A percentile compares a stretch with the other conserved stretches of the same genome.
Conservation (phyloP, 2,329 filamentous ascomycete species). For the Aspergillus sp. region DNA sequence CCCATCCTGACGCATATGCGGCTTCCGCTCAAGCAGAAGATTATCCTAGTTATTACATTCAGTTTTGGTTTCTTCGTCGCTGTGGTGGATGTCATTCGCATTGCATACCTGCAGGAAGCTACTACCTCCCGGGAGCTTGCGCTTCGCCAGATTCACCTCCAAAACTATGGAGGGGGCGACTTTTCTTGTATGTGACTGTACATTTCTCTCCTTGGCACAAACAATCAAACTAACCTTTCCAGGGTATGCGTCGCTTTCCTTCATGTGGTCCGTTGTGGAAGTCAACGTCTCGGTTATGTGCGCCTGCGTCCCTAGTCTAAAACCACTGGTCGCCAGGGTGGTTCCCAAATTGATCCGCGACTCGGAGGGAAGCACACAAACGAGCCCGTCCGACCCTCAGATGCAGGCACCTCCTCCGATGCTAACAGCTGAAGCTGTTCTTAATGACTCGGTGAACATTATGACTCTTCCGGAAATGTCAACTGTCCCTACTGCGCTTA, state of each 20-base stretch:
- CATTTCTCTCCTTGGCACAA: background rate
- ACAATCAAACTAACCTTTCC: constrained; percentile 24
- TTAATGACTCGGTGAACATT: background rate
- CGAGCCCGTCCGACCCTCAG: constrained; percentile 11
- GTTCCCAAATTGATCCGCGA: constrained; percentile 58
- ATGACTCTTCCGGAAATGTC: constrained; percentile 53
- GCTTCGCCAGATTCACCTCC: constrained; percentile 27
- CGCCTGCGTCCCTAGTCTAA: constrained; percentile 87
- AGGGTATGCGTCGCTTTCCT: constrained; percentile 77
- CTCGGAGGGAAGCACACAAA: constrained; percentile 28
- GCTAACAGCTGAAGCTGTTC: constrained; percentile 4
- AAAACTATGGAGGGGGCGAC: constrained; percentile 48
- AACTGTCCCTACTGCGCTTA: constrained; percentile 46
- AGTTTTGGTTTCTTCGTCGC: constrained; percentile 83
- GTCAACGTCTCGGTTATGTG: constrained; percentile 89
- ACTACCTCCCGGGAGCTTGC: constrained; percentile 39
- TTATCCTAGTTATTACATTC: constrained; percentile 83
- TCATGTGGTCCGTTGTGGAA: constrained; percentile 94
- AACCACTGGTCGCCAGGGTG: constrained; percentile 72
- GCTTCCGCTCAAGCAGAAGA: constrained; percentile 80
- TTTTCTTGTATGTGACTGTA: constrained; percentile 49
- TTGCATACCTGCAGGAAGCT: constrained; percentile 84
- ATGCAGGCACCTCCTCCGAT: constrained; percentile 8
- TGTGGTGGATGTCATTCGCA: constrained; percentile 82
- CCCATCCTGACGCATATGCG: constrained; percentile 85